Evolutionary conservation across 257 asterid species (phyloP).

Genomic region (Salvia hispanica): DNA sequence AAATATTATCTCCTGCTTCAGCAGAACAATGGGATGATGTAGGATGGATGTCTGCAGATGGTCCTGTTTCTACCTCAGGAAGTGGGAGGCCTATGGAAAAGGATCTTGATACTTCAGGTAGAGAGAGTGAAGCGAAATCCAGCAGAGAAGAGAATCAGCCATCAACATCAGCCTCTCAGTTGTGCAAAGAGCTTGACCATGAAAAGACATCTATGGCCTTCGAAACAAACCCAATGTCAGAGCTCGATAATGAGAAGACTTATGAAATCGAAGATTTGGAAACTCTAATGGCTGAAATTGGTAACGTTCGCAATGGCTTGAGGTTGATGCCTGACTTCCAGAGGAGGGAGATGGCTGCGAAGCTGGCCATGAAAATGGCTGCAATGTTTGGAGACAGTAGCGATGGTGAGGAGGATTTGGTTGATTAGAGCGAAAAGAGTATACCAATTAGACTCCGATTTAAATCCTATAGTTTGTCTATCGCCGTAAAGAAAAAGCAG

Average conservation of each 20-base stretch:
- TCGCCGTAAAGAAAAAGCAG: background rate
- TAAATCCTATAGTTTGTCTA: background rate
- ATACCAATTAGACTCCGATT: background rate
- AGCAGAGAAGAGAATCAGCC: slow-evolving; percentile 42
- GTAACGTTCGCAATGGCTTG: slow-evolving; percentile 67
- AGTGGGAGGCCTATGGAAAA: slow-evolving; percentile 36
- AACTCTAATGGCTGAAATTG: slow-evolving; percentile 83
- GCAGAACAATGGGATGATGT: slow-evolving; percentile 79
- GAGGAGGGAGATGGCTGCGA: slow-evolving; percentile 96
- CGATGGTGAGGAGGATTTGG: slow-evolving; percentile 61
- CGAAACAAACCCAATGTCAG: slow-evolving; percentile 39
- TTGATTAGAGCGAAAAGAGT: background rate
- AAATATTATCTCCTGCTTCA: slow-evolving; percentile 69
- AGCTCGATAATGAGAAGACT: slow-evolving; percentile 49
- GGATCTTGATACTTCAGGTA: slow-evolving; percentile 34
- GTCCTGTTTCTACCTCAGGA: slow-evolving; percentile 41
- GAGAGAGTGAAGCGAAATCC: slow-evolving; percentile 33
- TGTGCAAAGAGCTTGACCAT: slow-evolving; percentile 36
- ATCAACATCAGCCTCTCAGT: slow-evolving; percentile 49
- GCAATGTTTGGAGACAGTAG: slow-evolving; percentile 84
- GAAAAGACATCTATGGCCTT: slow-evolving; percentile 31
- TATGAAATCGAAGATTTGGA: slow-evolving; percentile 85
- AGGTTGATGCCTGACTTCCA: slow-evolving; percentile 94
- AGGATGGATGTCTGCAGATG: slow-evolving; percentile 67
- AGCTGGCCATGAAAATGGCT: slow-evolving; percentile 94